Evolutionary conservation across 176 grass and related monocot genomes (phyloP).

Genomic region (Metroxylon sagu): DNA sequence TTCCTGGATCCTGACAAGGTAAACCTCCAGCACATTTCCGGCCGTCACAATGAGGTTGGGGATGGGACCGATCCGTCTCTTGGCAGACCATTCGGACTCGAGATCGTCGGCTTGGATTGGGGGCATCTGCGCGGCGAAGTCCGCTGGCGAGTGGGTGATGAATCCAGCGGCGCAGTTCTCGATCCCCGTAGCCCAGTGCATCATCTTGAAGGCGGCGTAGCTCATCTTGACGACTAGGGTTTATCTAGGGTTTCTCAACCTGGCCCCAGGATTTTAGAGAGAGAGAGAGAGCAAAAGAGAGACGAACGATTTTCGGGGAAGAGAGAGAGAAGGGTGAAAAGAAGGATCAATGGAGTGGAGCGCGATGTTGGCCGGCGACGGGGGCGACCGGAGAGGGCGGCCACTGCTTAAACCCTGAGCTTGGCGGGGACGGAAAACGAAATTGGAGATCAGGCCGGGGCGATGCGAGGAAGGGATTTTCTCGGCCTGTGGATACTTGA

Average conservation of each 20-base stretch:
- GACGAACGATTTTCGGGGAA: too few relatives aligned
- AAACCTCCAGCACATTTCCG: constrained; percentile 77
- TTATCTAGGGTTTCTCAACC: not conserved
- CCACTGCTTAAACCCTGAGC: too few relatives aligned
- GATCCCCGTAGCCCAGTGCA: constrained; percentile 69
- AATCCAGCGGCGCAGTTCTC: constrained; percentile 77
- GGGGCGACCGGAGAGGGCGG: too few relatives aligned
- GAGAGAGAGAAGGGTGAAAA: too few relatives aligned
- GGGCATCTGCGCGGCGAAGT: not conserved
- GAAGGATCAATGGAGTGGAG: too few relatives aligned
- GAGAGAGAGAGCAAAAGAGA: too few relatives aligned
- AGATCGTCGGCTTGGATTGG: constrained; percentile 28
- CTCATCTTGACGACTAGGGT: constrained; percentile 40
- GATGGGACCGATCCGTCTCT: constrained; percentile 21
- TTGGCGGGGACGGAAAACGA: too few relatives aligned
- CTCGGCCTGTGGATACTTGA: too few relatives aligned
- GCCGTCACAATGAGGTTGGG: constrained; percentile 75
- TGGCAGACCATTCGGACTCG: constrained; percentile 16
- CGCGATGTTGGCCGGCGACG: too few relatives aligned
- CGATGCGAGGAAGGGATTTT: too few relatives aligned
- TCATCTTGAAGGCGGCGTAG: constrained; percentile 88
- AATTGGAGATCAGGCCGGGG: too few relatives aligned
- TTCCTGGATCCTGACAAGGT: constrained; percentile 51
- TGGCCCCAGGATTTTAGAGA: not conserved
- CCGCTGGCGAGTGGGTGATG: constrained; percentile 35